phyloP scores from a whole-genome alignment of 139 green algal genomes.

The Microglena sp. region DNA sequence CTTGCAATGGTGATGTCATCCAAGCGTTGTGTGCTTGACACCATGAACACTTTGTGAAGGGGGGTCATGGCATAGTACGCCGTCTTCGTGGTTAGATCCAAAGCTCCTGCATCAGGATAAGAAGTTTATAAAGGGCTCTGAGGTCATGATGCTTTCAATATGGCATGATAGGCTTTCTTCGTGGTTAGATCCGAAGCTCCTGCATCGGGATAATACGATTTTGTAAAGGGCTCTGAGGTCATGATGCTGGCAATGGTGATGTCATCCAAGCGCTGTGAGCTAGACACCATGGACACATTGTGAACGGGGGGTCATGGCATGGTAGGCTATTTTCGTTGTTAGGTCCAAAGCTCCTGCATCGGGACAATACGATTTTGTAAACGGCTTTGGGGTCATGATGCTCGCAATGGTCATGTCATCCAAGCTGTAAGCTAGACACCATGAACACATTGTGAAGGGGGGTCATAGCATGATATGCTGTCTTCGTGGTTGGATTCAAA shows the following conservation, averaged over 20 bases:
- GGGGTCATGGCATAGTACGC: conserved; percentile 59
- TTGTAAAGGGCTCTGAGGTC: neutral
- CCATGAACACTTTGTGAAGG: conserved; percentile 71
- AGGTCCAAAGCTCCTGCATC: neutral
- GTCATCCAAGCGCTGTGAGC: neutral
- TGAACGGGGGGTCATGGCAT: conserved; percentile 69
- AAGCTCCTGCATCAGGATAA: conserved; percentile 26
- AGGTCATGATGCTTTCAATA: neutral
- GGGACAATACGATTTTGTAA: neutral
- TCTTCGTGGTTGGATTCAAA: neutral
- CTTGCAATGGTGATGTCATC: conserved; percentile 23
- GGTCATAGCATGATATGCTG: neutral
- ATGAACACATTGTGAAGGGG: conserved; percentile 35
- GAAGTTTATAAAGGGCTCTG: neutral
- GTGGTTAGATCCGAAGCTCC: neutral
- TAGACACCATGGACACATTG: conserved; percentile 55
- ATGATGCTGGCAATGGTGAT: neutral
- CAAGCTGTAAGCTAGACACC: conserved; percentile 1
- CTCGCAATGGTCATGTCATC: neutral
- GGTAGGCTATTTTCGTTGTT: neutral
- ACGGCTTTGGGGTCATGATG: neutral
- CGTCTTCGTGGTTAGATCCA: conserved; percentile 63
- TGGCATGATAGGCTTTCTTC: neutral
- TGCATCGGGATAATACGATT: neutral
- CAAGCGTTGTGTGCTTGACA: conserved; percentile 39